A percentile compares a stretch with the other conserved stretches of the same genome.
phyloP scores from a whole-genome alignment of 805 yeast genomes.

The Ogataea glucozyma region DNA sequence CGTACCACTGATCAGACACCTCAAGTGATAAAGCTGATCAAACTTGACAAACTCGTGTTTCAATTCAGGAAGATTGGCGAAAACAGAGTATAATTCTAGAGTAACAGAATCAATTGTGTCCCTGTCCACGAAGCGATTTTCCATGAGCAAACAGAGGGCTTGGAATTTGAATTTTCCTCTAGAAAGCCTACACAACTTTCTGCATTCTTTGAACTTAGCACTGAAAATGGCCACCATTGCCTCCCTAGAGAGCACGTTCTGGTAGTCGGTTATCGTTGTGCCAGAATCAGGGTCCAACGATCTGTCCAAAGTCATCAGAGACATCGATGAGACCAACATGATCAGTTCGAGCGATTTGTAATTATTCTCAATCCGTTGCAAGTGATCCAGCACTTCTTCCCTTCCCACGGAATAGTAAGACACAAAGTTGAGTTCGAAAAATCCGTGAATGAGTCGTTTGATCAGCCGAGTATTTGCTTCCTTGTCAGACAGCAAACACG shows the following conservation, averaged over 20 bases:
- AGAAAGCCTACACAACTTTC: constrained; percentile 9
- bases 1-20: constrained; percentile 19
- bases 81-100: constrained; percentile 16
- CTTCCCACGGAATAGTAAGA: constrained; percentile 12
- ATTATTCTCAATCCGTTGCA: constrained; percentile 8
- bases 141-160: constrained; percentile 17
- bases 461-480: not conserved
- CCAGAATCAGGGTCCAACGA: constrained; percentile 3
- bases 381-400: constrained; percentile 1
- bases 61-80: constrained; percentile 5
- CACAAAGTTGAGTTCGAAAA: constrained; percentile 4
- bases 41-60: constrained; percentile 8
- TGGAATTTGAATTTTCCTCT: constrained; percentile 21
- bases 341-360: constrained; percentile 20
- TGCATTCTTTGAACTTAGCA: constrained; percentile 13
- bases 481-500: constrained; percentile 11
- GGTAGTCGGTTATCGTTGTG: constrained; percentile 1
- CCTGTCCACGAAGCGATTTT: constrained; percentile 11
- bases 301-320: constrained; percentile 12
- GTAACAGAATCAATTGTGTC: constrained; percentile 8
- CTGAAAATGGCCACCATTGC: constrained; percentile 5
- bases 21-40: constrained; percentile 15
- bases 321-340: constrained; percentile 17
- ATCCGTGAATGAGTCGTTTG: constrained; percentile 9
- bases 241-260: not conserved